Percentiles rank a stretch among this genome's conserved stretches.
phyloP scores from a whole-genome alignment of 768 basidiomycete genomes.

The Agrocybe pediades region DNA sequence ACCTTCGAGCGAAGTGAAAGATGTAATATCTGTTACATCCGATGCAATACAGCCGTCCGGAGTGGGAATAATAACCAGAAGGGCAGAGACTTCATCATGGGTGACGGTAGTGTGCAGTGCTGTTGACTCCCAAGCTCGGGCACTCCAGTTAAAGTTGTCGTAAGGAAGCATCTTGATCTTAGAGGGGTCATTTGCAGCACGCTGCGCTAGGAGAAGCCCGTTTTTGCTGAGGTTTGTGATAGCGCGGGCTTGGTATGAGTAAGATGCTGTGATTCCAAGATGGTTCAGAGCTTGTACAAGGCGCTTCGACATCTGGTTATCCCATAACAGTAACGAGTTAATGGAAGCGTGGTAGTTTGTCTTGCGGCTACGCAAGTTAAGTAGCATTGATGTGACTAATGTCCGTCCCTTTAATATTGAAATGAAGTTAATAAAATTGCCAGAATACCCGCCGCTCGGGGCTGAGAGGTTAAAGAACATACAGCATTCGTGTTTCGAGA shows the following conservation, averaged over 20 bases:
- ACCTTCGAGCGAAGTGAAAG: not conserved
- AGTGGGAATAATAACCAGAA: slow-evolving; percentile 11
- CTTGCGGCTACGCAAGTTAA: slow-evolving; percentile 15
- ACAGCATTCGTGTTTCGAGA: not conserved
- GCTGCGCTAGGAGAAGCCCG: not conserved
- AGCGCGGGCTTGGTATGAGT: slow-evolving; percentile 7
- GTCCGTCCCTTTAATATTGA: slow-evolving; percentile 13
- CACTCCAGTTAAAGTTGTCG: slow-evolving; percentile 26
- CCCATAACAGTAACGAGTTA: slow-evolving; percentile 19
- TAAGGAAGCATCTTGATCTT: slow-evolving; percentile 23
- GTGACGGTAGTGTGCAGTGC: slow-evolving; percentile 10
- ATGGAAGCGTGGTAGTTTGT: slow-evolving; percentile 13
- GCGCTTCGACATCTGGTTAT: slow-evolving; percentile 14
- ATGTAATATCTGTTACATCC: not conserved
- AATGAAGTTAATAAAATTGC: not conserved
- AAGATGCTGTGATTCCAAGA: slow-evolving; percentile 15
- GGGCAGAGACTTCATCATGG: slow-evolving; percentile 24
- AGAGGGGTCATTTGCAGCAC: slow-evolving; percentile 14
- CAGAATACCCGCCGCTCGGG: too few species aligned
- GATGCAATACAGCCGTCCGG: slow-evolving; percentile 1
- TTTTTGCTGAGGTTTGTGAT: slow-evolving; percentile 12
- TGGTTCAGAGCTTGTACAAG: slow-evolving; percentile 16
- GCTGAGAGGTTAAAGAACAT: not conserved
- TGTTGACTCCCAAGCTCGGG: slow-evolving; percentile 13
- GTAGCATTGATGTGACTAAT: slow-evolving; percentile 14